Base-by-base conservation (phyloP, 257 asterid genomes). In the Petunia axillaris region DNA sequence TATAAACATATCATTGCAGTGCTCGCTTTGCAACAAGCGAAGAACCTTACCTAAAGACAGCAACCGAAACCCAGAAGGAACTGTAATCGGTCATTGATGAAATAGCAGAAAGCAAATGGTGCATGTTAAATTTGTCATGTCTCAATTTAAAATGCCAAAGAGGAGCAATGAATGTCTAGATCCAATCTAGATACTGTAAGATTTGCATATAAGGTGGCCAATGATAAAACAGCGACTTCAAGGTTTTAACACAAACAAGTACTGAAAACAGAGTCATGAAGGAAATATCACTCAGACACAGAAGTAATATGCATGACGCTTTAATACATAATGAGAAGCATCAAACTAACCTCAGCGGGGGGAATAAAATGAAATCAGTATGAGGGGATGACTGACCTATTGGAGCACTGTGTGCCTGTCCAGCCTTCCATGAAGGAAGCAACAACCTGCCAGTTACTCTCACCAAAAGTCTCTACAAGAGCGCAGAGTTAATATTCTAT, bases 321-420 rank as follows among this genome's bases (percentile, higher is more conserved):
- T 50, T 50, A 73, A 50, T 6, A 50, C 46, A 73, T 73, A 5
- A 73, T 52, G 46, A 36, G 78, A 50, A 50, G 46, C 48, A 50
- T 35, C 36, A 13, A 35, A 50, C 14, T 52, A 73, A 13, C 63
- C 13, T 6, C 13, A 7, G 36, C 10, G 50, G 1, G 1, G 11
- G 15, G 57, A 73, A 35, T 11, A 9, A 13, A 35, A 50, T 5
- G 15, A 10, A 52, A 52, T 35, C 62, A 48, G 13, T 4, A 11
- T 2, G 63, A 50, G 46, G 83, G 37, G 84, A 39, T 53, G 80
- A 88, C 98, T 83, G 84, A 95, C 99, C 99, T 95, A 77, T 92
- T 96, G 84, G 99, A 92, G 91, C 99, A 96, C 82, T 96, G 99
- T 85, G 97, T 76, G 53, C 99, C 99, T 16, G 97, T 86, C 77